Conservation (phyloP, 2,329 filamentous ascomycete species). For the Zopfia rhizophila region DNA sequence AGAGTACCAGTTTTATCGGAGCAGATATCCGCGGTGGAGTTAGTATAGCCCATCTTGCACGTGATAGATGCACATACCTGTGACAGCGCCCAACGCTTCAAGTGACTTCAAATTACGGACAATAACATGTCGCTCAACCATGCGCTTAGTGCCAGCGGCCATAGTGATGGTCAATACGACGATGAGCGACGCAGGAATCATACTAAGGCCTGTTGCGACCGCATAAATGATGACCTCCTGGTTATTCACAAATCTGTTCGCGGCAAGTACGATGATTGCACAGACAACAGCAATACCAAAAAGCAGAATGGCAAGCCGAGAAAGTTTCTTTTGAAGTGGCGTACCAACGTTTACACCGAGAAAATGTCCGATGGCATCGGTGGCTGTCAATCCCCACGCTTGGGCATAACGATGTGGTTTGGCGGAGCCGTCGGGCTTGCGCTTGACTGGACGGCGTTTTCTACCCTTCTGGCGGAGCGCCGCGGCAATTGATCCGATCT, state of each 20-base stretch:
- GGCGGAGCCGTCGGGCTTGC: constrained; percentile 45
- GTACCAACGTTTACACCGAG: constrained; percentile 54
- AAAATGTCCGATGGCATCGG: constrained; percentile 47
- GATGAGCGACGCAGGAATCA: constrained; percentile 49
- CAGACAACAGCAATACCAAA: constrained; percentile 44
- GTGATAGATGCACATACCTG: constrained; percentile 50
- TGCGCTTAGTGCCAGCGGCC: constrained; percentile 49
- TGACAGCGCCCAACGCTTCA: constrained; percentile 49
- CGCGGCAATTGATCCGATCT: constrained; percentile 77
- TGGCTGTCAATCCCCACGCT: constrained; percentile 61
- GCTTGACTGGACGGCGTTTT: constrained; percentile 52
- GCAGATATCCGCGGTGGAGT: constrained; percentile 68
- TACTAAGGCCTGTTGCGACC: constrained; percentile 47
- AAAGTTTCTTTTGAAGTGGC: constrained; percentile 50
- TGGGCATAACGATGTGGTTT: constrained; percentile 54
- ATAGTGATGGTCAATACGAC: constrained; percentile 52
- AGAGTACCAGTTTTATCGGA: constrained; percentile 62
- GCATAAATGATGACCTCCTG: constrained; percentile 51
- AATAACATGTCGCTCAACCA: constrained; percentile 48
- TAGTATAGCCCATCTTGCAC: constrained; percentile 67
- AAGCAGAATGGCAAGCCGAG: constrained; percentile 43
- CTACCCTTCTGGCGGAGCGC: constrained; percentile 66
- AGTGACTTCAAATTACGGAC: constrained; percentile 49
- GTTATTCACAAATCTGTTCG: constrained; percentile 49
- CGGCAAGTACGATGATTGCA: constrained; percentile 49